A percentile compares a stretch with the other conserved stretches of the same genome.
Conservation (phyloP, 2,329 filamentous ascomycete genomes). For the Ceratocystis papillata region DNA sequence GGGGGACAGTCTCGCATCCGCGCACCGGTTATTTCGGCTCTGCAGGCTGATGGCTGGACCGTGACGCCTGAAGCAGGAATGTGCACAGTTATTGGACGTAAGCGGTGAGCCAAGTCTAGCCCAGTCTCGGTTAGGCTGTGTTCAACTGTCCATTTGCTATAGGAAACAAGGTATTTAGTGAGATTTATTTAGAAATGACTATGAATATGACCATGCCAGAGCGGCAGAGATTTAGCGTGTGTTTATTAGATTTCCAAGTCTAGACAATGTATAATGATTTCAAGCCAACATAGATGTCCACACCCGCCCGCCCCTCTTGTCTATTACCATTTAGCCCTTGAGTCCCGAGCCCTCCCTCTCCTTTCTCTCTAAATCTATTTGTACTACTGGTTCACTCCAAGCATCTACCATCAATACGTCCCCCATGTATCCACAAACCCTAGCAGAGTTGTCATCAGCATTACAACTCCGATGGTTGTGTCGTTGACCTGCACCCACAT, state of each 20-base stretch:
- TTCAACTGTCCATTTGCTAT: background rate
- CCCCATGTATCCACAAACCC: conserved; percentile 54
- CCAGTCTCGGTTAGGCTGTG: background rate
- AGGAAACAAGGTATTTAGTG: background rate
- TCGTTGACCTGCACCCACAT: conserved; percentile 48
- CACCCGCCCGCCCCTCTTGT: background rate
- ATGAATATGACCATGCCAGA: background rate
- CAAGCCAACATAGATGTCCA: background rate
- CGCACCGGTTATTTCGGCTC: conserved; percentile 64
- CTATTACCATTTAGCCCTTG: background rate
- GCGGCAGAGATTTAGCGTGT: background rate
- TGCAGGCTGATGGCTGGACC: conserved; percentile 74
- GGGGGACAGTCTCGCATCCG: conserved; percentile 66
- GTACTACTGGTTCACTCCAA: no score
- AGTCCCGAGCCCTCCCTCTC: background rate
- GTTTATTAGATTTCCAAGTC: background rate
- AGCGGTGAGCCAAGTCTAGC: background rate
- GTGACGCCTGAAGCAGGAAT: conserved; percentile 61
- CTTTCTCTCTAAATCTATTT: background rate
- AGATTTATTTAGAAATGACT: background rate
- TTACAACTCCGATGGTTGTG: conserved; percentile 45
- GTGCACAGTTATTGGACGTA: conserved; percentile 46
- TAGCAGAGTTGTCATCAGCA: conserved; percentile 52
- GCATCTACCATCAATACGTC: conserved; percentile 30
- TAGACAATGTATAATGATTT: background rate